phyloP scores from a whole-genome alignment of 2,329 filamentous ascomycete genomes.

The Chaetomiaceae sp. region DNA sequence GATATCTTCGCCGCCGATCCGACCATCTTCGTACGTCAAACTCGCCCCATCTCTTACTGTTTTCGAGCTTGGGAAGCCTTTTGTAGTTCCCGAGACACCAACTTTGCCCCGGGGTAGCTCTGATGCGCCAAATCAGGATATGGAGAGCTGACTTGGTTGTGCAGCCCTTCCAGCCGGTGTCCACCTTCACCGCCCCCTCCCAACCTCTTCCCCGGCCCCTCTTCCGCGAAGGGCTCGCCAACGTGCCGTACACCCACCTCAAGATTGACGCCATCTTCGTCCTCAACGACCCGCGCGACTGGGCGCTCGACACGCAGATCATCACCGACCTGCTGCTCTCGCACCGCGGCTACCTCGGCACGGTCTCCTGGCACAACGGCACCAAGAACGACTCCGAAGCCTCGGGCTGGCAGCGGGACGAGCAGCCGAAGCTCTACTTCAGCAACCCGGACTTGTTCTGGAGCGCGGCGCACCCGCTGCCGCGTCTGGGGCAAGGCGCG shows the following conservation, averaged over 20 bases:
- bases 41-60: too few relatives aligned
- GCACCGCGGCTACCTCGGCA: slow-evolving; percentile 70
- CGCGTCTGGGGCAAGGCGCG: slow-evolving; percentile 84
- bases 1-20: slow-evolving; percentile 74
- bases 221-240: slow-evolving; percentile 33
- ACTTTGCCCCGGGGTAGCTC: too few relatives aligned
- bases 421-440: slow-evolving; percentile 77
- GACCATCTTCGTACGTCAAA: slow-evolving; percentile 69
- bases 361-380: slow-evolving; percentile 67
- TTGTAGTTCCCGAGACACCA: too few relatives aligned
- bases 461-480: slow-evolving; percentile 77
- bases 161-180: slow-evolving; percentile 72
- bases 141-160: too few relatives aligned
- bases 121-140: too few relatives aligned
- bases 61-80: too few relatives aligned
- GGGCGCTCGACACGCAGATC: slow-evolving; percentile 83
- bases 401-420: slow-evolving; percentile 72
- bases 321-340: slow-evolving; percentile 80
- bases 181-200: slow-evolving; percentile 53
- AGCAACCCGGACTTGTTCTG: slow-evolving; percentile 87
- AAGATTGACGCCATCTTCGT: slow-evolving; percentile 89
- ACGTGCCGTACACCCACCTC: slow-evolving; percentile 23
- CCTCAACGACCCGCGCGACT: slow-evolving; percentile 94
- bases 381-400: too few relatives aligned
- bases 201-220: slow-evolving; percentile 48